Base-by-base conservation (phyloP, 192 early-diverging fungal species). In the Backusella luteola region DNA sequence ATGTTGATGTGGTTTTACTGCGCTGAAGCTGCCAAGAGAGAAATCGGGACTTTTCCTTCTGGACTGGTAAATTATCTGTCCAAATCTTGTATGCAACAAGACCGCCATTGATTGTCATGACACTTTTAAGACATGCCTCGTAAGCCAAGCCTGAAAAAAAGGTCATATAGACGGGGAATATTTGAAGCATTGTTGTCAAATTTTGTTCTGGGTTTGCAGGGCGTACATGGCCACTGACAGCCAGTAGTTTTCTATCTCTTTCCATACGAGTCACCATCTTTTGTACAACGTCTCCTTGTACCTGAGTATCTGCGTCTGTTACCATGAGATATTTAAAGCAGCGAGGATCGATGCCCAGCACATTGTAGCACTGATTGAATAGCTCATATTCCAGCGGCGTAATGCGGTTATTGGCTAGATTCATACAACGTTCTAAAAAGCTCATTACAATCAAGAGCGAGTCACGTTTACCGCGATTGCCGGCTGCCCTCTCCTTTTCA, bases 401-500 rank as follows among this genome's bases (percentile, higher is more conserved):
- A 79, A 91, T 88, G 70, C 84, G 85, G 66, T 90, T 89, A 78
- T 88, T 84, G 66, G 86, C 86, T 3, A 82, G 26, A 46, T 82
- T 76, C 85, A 91, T 90, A 66, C 88, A 89, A 34, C 91, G 90
- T 80, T 92, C 88, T 74, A 96, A 76, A 76, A 95, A 96, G 72
- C 90, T 90, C 89, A 96, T 93, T 35, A 95, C 85, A 44, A 96
- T 81, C 63, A 96, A 86, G 80, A 95, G 93, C 14, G 94, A 94
- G 80, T 96, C 95, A 35, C 94, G 91, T 83, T 96, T 96, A 66
- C 95, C 95, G 66, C 95, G 88, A 73, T 91, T 91, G 2, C 90
- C 90, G 36, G 41, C 39, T 59, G 21, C 46, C 69, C 75, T 32
- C 11, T 71, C 32, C 6, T 49, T 41, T 23, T 83, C 81, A 49